phyloP scores from a whole-genome alignment of 2,329 filamentous ascomycete species.

The Cercospora sp. region DNA sequence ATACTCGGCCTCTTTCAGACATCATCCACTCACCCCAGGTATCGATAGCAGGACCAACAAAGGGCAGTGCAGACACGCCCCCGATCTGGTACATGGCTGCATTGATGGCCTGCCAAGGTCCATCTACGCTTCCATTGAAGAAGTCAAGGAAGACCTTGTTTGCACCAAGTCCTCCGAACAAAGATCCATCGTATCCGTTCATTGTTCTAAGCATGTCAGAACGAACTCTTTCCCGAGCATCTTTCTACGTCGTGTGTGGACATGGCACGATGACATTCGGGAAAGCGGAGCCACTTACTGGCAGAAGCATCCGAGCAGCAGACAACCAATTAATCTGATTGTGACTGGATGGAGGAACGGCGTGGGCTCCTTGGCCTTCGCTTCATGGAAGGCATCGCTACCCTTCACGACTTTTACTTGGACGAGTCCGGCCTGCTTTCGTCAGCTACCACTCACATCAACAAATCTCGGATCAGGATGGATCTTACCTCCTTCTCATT shows the following conservation, averaged over 20 bases:
- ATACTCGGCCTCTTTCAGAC: background rate
- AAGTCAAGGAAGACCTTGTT: slow-evolving; percentile 49
- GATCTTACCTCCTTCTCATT: slow-evolving; percentile 18
- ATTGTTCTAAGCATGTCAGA: background rate
- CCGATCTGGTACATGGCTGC: slow-evolving; percentile 53
- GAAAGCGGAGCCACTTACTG: slow-evolving; percentile 21
- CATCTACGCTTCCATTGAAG: slow-evolving; percentile 45
- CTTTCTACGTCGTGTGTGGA: background rate
- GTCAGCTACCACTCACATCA: background rate
- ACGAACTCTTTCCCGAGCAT: background rate
- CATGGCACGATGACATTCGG: background rate
- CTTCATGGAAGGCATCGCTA: slow-evolving; percentile 57
- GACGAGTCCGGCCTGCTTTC: slow-evolving; percentile 9
- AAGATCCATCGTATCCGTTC: slow-evolving; percentile 60
- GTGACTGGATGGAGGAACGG: slow-evolving; percentile 23
- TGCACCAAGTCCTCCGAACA: slow-evolving; percentile 55
- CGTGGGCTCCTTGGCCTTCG: slow-evolving; percentile 55
- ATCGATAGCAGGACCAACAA: slow-evolving; percentile 49
- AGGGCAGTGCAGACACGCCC: slow-evolving; percentile 47
- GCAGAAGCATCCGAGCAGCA: slow-evolving; percentile 44
- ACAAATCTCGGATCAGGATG: background rate
- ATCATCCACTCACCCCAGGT: slow-evolving; percentile 43
- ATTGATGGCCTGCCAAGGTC: slow-evolving; percentile 48
- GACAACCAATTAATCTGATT: slow-evolving; percentile 29
- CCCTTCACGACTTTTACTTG: slow-evolving; percentile 46